Evolutionary conservation across 2,329 filamentous ascomycete species (phyloP), one percentile per base, ranked within the genome.

Genomic region (Aspergillus tanneri): DNA sequence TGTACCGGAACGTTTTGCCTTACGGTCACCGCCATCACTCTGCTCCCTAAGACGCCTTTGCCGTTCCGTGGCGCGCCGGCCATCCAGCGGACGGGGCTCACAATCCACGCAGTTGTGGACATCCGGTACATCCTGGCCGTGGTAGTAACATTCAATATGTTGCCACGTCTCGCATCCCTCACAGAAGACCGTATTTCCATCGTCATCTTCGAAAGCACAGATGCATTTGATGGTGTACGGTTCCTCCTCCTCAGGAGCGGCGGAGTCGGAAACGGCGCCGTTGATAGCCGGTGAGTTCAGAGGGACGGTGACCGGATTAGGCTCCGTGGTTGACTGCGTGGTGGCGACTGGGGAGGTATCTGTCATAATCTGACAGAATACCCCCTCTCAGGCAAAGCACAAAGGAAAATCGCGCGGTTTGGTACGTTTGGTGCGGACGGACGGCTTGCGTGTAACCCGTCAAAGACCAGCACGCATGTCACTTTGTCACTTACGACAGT

Each of bases 81-180:
- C 76, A 66, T 97, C 87, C 61, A 96, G 72, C 39, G 75, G 72
- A 54, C 90, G 81, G 14, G 91, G 90, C 52, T 87, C 83, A 75
- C 93, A 99, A 61, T 96, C 90, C 62, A 84, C 83, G 74, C 93
- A 99, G 47, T 86, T 89, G 74, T 99, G 92, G 47, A 88, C 78
- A 79, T 76, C 86, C 71, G 69, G 91, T 72, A 73, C 87, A 79
- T 77, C 88, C 78, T 69, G 84, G 80, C 66, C 81, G 60, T 89
- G 88, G 68, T 97, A 97, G 73, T 95, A 97, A 73, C 93, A 99
- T 67, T 90, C 86, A 62, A 96, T 95, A 72, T 99, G 93, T 73
- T 99, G 93, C 93, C 93, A 99, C 41, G 90, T 93, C 68, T 96
- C 88, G 78, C 93, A 99, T 50, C 80, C 83, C 68, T 97, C 93